phyloP scores from a whole-genome alignment of 2,329 filamentous ascomycete species.

The Colletotrichum godetiae region DNA sequence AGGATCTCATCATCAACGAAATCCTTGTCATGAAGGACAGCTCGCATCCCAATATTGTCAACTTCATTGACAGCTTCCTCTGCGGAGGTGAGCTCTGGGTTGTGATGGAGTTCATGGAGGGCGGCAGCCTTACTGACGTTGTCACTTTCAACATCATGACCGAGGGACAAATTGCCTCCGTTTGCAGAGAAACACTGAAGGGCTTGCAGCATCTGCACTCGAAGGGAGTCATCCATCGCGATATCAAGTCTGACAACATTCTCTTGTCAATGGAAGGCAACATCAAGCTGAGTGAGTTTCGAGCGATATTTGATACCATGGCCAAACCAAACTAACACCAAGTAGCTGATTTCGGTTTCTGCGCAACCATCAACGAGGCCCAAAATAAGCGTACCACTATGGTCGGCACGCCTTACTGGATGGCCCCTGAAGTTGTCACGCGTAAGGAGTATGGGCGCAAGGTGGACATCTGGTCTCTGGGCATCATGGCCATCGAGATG shows the following conservation, averaged over 20 bases:
- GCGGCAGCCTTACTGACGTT: constrained; percentile 95
- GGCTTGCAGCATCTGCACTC: constrained; percentile 96
- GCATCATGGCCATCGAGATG: constrained; percentile 99
- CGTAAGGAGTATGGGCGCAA: constrained; percentile 98
- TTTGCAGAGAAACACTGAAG: constrained; percentile 91
- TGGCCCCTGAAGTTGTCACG: constrained; percentile 98
- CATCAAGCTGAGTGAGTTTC: constrained; percentile 89
- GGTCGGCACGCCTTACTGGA: constrained; percentile 99
- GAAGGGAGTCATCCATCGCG: constrained; percentile 97
- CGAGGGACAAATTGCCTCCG: constrained; percentile 95
- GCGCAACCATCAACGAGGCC: constrained; percentile 96
- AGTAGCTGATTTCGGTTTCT: constrained; percentile 96
- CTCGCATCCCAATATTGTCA: constrained; percentile 98
- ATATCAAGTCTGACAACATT: constrained; percentile 99
- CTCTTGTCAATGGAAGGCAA: constrained; percentile 92
- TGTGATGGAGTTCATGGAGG: constrained; percentile 99
- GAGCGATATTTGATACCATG: not conserved
- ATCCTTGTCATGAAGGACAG: constrained; percentile 99
- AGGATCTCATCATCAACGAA: constrained; percentile 98
- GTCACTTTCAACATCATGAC: constrained; percentile 99
- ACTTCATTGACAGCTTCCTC: constrained; percentile 98
- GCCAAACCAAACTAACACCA: constrained; percentile 43
- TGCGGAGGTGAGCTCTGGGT: constrained; percentile 95
- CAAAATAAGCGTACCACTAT: constrained; percentile 98
- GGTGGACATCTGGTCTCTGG: constrained; percentile 98